Evolutionary conservation across 2,329 filamentous ascomycete genomes (phyloP).

Genomic region (Pseudogymnoascus sp.): DNA sequence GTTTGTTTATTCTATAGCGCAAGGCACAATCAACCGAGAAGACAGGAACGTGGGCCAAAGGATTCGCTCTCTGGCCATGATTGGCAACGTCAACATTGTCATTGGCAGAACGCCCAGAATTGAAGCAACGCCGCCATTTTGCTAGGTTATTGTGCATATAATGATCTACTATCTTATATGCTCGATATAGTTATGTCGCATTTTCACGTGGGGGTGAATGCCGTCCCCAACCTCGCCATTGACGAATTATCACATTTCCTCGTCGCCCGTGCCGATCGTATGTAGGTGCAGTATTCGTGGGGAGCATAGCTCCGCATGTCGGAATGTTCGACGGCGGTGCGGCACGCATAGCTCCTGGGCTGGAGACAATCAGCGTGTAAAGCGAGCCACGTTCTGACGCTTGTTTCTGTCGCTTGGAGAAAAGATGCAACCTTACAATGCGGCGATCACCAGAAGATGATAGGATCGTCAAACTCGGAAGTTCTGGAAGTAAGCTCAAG

Average conservation of each 20-base stretch:
- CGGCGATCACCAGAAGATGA: not conserved
- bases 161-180: not conserved
- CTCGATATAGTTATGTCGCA: not conserved
- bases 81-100: not conserved
- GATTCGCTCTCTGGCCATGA: slow-evolving; percentile 3
- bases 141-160: not conserved
- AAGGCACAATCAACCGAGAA: not conserved
- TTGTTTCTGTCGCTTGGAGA: not conserved
- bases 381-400: not conserved
- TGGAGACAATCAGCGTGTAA: not conserved
- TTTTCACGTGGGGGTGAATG: not conserved
- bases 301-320: not conserved
- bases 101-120: not conserved
- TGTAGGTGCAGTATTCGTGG: not conserved
- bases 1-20: not conserved
- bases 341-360: not conserved
- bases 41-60: not conserved
- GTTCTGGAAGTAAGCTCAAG: not conserved
- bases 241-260: slow-evolving; percentile 6
- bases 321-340: not conserved
- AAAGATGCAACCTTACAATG: not conserved
- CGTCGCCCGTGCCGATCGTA: not conserved
- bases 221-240: not conserved
- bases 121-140: not conserved
- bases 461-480: not conserved